A percentile compares a stretch with the other conserved stretches of the same genome.
Conservation (phyloP, 1,284 basidiomycete species). For the Leccinum fallax region DNA sequence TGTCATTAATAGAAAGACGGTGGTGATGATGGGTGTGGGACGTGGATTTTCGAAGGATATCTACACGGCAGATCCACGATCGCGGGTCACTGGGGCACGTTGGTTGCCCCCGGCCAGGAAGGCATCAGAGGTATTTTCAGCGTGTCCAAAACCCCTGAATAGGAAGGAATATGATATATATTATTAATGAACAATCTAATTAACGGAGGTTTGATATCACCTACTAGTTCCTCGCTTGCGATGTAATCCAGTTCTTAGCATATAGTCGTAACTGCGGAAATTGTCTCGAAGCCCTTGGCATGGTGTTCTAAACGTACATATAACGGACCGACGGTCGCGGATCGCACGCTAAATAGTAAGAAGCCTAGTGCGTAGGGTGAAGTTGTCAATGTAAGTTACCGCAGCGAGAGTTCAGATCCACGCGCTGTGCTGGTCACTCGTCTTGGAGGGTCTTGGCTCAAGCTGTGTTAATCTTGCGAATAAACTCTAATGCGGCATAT, state of each 20-base stretch:
- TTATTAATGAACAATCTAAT: conserved; percentile 32
- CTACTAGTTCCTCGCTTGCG: conserved; percentile 1
- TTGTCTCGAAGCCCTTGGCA: conserved; percentile 23
- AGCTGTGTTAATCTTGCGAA: conserved; percentile 23
- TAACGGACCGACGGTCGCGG: conserved; percentile 2
- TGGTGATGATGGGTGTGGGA: conserved; percentile 36
- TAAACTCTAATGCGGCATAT: conserved; percentile 25
- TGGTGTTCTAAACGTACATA: conserved; percentile 16
- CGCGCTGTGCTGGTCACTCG: neutral
- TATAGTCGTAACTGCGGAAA: conserved; percentile 32
- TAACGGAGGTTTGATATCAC: conserved; percentile 29
- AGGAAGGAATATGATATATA: conserved; percentile 32
- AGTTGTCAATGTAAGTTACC: neutral
- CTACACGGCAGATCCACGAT: conserved; percentile 30
- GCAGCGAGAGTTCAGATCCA: neutral
- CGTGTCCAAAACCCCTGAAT: conserved; percentile 42
- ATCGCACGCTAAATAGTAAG: conserved; percentile 21
- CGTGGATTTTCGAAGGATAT: conserved; percentile 39
- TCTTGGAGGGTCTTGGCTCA: conserved; percentile 2
- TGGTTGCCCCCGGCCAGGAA: conserved; percentile 26
- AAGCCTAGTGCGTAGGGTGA: conserved; percentile 3
- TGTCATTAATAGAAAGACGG: conserved; percentile 23
- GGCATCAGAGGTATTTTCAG: conserved; percentile 56
- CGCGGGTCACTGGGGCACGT: conserved; percentile 31
- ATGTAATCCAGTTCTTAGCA: conserved; percentile 9